phyloP scores from a whole-genome alignment of 208 protist genomes.

The Acanthamoeba pearcei region DNA sequence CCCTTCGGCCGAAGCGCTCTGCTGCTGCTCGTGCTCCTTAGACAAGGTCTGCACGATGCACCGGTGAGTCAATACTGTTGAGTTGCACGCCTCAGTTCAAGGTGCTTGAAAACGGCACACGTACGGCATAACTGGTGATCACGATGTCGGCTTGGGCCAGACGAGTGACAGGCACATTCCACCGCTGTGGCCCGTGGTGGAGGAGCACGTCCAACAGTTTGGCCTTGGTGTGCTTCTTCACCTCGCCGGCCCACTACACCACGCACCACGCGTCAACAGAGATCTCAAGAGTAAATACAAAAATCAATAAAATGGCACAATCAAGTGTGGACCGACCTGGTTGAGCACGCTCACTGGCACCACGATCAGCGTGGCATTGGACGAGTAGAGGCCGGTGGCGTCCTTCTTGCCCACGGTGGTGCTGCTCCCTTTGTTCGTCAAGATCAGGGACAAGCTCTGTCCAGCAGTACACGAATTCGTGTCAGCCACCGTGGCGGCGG shows the following conservation, averaged over 20 bases:
- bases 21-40: constrained; percentile 18
- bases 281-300: too few species aligned
- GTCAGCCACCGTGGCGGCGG: background rate
- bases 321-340: background rate
- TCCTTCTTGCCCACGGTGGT: background rate
- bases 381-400: background rate
- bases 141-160: constrained; percentile 40
- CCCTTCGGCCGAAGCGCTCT: background rate
- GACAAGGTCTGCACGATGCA: background rate
- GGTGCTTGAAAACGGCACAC: background rate
- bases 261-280: background rate
- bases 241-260: constrained; percentile 79
- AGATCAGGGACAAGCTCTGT: constrained; percentile 50
- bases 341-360: constrained; percentile 22
- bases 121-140: constrained; percentile 34
- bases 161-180: background rate
- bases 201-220: background rate
- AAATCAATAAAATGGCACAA: background rate
- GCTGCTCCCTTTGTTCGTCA: constrained; percentile 22
- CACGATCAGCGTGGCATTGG: constrained; percentile 35
- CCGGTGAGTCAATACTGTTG: too few species aligned
- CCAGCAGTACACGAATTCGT: background rate
- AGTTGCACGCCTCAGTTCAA: background rate
- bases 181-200: constrained; percentile 31
- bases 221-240: constrained; percentile 75